Evolutionary conservation across 768 basidiomycete genomes (phyloP), one percentile per base, ranked within the genome.

Genomic region (Coprinopsis sp.): DNA sequence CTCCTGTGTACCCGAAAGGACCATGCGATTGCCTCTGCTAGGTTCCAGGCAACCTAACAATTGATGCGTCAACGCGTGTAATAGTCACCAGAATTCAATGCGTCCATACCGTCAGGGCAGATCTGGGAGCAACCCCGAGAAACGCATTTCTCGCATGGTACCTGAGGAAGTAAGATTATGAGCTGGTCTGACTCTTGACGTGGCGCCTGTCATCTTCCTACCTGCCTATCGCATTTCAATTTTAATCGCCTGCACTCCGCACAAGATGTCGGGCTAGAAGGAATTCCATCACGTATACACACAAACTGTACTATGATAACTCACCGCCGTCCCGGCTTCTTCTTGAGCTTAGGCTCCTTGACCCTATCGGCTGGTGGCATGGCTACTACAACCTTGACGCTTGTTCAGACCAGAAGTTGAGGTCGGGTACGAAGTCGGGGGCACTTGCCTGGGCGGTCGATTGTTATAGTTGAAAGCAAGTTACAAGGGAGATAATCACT

Each of bases 111-210:
- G 46, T 82, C 78, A n/a, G 87, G 87, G 64, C 87, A 90, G 47
- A 89, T 83, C 14, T 78, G 69, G 19, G 78, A 79, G 56, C 85
- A 89, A 27, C 87, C 87, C 56, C 86, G 72, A 47, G 82, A 82
- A 19, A 77, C 76, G 58, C 87, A 90, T 60, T 80, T 87, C 63
- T 83, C 82, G 64, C 87, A 90, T 10, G 87, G 87, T 27, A 87
- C 73, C 84, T 88, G 54, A 21, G 46, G 37, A 39, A 30, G 34
- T 38, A 36, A 33, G 2, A 44, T 24, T 43, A 46, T 27, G 24
- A 37, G 25, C 44, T 18, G 37, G 43, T 23, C 29, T 46, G 47
- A 52, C 44, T 43, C 24, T 12, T 40, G 37, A 39, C 33, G 47
- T 47, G 53, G 53, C 52, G 53, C 46, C 51, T 37, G 31, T 43